Evolutionary conservation across 371 early-diverging fungal species (phyloP).

Genomic region (Chytridium lagenaria): DNA sequence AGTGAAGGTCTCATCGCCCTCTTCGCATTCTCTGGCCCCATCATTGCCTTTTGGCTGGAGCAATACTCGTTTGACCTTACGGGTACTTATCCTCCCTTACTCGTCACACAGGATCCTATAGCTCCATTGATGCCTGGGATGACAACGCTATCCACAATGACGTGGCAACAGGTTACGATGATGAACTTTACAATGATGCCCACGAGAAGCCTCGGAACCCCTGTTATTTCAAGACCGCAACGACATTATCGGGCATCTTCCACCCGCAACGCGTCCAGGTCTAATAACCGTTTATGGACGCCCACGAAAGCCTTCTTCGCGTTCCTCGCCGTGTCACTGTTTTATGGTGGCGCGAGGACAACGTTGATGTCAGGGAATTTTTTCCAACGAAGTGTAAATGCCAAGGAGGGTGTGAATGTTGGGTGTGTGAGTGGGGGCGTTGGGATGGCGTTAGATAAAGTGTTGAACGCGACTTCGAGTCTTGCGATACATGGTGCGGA

Average conservation of each 20-base stretch:
- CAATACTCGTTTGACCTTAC: neutral
- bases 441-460: neutral
- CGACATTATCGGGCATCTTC: conserved; percentile 4
- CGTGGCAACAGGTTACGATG: neutral
- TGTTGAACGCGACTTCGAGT: conserved; percentile 10
- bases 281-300: conserved; percentile 1
- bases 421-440: neutral
- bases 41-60: conserved; percentile 10
- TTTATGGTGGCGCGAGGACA: neutral
- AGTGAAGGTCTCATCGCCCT: neutral
- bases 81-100: too few species aligned
- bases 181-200: neutral
- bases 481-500: neutral
- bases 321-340: neutral
- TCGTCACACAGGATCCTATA: too few species aligned
- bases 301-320: conserved; percentile 9
- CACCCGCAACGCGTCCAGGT: conserved; percentile 2
- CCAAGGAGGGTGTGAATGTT: neutral
- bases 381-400: neutral
- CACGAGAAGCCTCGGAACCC: neutral
- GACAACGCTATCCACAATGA: too few species aligned
- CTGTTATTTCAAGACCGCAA: neutral
- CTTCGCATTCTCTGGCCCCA: conserved; percentile 7
- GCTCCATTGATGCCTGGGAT: too few species aligned
- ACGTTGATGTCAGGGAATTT: conserved; percentile 9